Conservation (phyloP, 2,329 filamentous ascomycete species). For the Fusarium sp. region DNA sequence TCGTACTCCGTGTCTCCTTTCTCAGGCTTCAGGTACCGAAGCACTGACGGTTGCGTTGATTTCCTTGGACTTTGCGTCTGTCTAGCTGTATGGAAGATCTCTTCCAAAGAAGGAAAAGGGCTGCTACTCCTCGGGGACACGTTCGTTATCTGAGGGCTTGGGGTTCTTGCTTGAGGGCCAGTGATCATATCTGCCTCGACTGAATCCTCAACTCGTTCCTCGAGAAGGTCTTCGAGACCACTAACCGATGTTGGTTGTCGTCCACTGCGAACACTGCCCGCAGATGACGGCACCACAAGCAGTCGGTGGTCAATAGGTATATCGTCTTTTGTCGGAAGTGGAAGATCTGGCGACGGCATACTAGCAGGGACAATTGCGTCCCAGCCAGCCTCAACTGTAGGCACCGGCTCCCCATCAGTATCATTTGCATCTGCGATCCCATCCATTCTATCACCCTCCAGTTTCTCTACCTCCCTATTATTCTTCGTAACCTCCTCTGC, state of each 20-base stretch:
- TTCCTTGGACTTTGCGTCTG: slow-evolving; percentile 56
- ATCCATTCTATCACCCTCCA: background rate
- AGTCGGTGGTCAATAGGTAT: slow-evolving; percentile 20
- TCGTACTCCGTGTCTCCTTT: slow-evolving; percentile 59
- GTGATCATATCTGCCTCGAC: slow-evolving; percentile 45
- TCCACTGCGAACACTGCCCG: slow-evolving; percentile 63
- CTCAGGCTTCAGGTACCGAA: slow-evolving; percentile 47
- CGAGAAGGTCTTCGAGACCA: slow-evolving; percentile 52
- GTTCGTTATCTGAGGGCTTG: slow-evolving; percentile 34
- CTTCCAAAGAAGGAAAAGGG: slow-evolving; percentile 55
- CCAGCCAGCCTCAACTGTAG: slow-evolving; percentile 20
- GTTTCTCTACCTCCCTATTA: slow-evolving; percentile 1
- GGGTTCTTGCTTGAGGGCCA: slow-evolving; percentile 29
- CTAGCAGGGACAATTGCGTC: slow-evolving; percentile 47
- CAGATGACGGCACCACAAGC: slow-evolving; percentile 41
- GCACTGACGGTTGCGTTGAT: slow-evolving; percentile 47
- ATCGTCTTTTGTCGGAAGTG: slow-evolving; percentile 22
- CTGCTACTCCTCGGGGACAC: slow-evolving; percentile 53
- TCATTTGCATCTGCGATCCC: slow-evolving; percentile 19
- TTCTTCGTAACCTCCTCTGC: slow-evolving; percentile 1
- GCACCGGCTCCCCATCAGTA: slow-evolving; percentile 16
- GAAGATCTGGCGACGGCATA: slow-evolving; percentile 35
- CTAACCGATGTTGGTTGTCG: slow-evolving; percentile 65
- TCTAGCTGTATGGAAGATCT: slow-evolving; percentile 61
- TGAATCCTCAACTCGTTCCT: slow-evolving; percentile 41